Evolutionary conservation across 2,329 filamentous ascomycete genomes (phyloP).

Genomic region (Scedosporium minutisporum): DNA sequence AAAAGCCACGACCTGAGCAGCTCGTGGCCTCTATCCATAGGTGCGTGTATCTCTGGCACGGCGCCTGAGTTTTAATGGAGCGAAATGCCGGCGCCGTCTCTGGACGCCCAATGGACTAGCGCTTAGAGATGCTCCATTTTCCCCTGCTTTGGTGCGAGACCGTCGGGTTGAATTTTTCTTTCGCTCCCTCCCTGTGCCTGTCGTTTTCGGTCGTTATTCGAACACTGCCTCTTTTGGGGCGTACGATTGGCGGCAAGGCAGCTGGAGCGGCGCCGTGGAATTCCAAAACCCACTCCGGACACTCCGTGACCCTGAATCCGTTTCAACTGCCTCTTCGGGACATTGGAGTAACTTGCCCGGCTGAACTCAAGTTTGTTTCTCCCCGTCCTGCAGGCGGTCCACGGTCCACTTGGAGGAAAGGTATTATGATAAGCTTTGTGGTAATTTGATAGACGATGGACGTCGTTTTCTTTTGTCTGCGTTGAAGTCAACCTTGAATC

Average conservation of each 20-base stretch:
- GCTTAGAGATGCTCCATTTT: too few species aligned
- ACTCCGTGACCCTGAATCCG: slow-evolving; percentile 1
- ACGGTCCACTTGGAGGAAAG: not conserved
- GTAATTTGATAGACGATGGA: not conserved
- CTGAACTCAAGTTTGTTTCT: not conserved
- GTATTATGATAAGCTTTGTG: not conserved
- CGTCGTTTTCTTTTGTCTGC: not conserved
- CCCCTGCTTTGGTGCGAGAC: not conserved
- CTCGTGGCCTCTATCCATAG: too few species aligned
- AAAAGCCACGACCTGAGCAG: too few species aligned
- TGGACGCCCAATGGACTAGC: too few species aligned
- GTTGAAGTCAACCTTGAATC: too few species aligned
- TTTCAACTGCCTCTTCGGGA: slow-evolving; percentile 1
- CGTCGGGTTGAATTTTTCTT: not conserved
- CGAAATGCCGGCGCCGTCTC: too few species aligned
- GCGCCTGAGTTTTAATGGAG: too few species aligned
- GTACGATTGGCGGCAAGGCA: not conserved
- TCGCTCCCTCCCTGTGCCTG: not conserved
- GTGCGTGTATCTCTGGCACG: too few species aligned
- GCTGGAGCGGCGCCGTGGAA: not conserved
- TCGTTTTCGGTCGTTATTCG: too few species aligned
- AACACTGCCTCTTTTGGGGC: not conserved
- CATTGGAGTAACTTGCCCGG: not conserved
- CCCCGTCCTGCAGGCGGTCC: not conserved
- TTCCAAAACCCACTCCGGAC: not conserved